Evolutionary conservation across 2,329 filamentous ascomycete genomes (phyloP), one percentile per base, ranked within the genome.

Genomic region (Lanzia echinophila): DNA sequence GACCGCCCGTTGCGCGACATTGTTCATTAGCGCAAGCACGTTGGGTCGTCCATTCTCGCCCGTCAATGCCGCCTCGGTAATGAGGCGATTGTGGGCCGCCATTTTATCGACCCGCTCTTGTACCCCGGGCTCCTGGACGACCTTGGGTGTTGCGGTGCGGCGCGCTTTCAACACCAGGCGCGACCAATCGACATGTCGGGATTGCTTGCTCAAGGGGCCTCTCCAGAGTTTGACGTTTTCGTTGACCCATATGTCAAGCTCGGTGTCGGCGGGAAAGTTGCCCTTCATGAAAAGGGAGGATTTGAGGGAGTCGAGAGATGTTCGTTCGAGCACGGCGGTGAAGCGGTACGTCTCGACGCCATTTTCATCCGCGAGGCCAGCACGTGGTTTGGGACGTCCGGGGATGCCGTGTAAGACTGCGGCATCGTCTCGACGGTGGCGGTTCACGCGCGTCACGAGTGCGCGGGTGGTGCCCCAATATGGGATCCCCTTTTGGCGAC

Each of bases 301-400:
- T 36, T 59, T 59, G 39, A 59, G 50, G 12, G 51, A 50, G 10
- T 46, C 20, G 11, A 59, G 53, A 11, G 43, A 48, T 15, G 50
- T 61, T 3, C 20, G 24, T 1, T 33, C 10, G 6, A 55, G 51
- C 6, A 42, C 38, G 6, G 47, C 53, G 28, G 53, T 50, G 24
- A 55, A 59, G 24, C 22, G 28, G 44, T 59, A 61, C 11, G 20
- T 47, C 31, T 59, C 57, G 36, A 53, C 24, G 3, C 53, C 55
- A 17, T 41, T 39, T 6, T 24, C n/a, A 22, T 46, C 38, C 13
- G 45, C 34, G 44, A n/a, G 50, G 43, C n/a, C 42, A 20, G 28
- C 4, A 15, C 34, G 47, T 36, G 43, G 24, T 11, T 38, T 38
- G 15, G 24, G 36, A 32, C 32, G 13, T 19, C 32, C 43, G 32